A percentile compares a stretch with the other conserved stretches of the same genome.
Conservation (phyloP, 2,329 filamentous ascomycete genomes). For the Cladosporium oxysporum region DNA sequence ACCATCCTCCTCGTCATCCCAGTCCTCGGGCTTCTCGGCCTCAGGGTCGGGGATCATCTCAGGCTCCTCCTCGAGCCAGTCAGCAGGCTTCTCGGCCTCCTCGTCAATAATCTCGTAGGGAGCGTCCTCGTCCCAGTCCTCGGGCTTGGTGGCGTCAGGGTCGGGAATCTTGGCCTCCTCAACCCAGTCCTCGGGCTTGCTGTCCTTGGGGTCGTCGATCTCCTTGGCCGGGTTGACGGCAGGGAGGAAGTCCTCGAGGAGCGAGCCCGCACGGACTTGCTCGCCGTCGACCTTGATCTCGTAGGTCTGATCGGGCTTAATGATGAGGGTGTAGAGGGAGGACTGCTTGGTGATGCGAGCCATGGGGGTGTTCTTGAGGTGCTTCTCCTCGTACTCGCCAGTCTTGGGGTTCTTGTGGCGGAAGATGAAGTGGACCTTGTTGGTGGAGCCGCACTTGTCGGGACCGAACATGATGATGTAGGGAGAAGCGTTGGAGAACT, state of each 20-base stretch:
- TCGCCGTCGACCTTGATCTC: constrained; percentile 90
- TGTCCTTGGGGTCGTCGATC: constrained; percentile 92
- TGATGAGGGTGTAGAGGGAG: constrained; percentile 93
- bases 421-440: constrained; percentile 98
- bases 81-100: constrained; percentile 85
- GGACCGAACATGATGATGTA: constrained; percentile 99
- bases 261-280: constrained; percentile 81
- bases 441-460: constrained; percentile 98
- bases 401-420: constrained; percentile 99
- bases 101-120: constrained; percentile 95
- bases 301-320: constrained; percentile 95
- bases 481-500: constrained; percentile 95
- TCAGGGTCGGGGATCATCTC: constrained; percentile 84
- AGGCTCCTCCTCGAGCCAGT: constrained; percentile 94
- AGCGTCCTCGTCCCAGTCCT: constrained; percentile 98
- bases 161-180: constrained; percentile 89
- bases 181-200: constrained; percentile 94
- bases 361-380: constrained; percentile 78
- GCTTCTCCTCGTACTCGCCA: constrained; percentile 99
- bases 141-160: constrained; percentile 91
- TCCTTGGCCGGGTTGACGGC: constrained; percentile 92
- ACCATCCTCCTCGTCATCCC: constrained; percentile 99
- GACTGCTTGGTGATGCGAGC: constrained; percentile 90
- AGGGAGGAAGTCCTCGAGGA: constrained; percentile 90
- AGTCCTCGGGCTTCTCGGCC: constrained; percentile 96